Evolutionary conservation across 768 basidiomycete species (phyloP), one percentile per base, ranked within the genome.

Genomic region (Chiua virens): DNA sequence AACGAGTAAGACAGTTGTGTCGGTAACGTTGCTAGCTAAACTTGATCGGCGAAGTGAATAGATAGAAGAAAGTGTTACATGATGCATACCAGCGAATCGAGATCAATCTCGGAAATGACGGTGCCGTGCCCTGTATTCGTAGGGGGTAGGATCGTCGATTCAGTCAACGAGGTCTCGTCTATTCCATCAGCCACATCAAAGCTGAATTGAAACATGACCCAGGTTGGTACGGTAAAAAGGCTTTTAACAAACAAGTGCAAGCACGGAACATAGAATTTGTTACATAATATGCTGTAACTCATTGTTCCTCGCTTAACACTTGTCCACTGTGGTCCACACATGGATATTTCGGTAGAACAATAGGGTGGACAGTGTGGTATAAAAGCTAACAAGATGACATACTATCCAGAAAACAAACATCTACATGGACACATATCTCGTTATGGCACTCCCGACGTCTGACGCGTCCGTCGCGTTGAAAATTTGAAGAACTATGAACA

Each of bases 1-100:
- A 89, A 85, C 0, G 95, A 92, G 65, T 87, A 94, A 0, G 92
- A 92, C 55, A 98, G 83, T 11, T 79, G 69, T 2, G 79, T 72
- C 1, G 94, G 93, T 6, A 96, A 75, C 5, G 75, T 69, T 46
- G 79, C 73, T 47, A 94, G 66, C 92, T 94, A 72, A 54, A 59
- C 55, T 61, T 66, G 50, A 53, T 45, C 55, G 25, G 39, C 53
- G 51, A 22, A 51, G 42, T 47, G 58, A 51, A 21, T 45, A 28
- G 8, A 30, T 8, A 18, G 17, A 21, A 15, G 35, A 37, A 37
- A 50, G 39, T 44, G 45, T 32, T 17, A 25, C 35, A 46, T 18
- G 30, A 39, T 32, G 65, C 70, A 46, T 57, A 74, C 76, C 54
- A 71, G 49, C 4, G 65, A 54, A 11, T 58, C 52, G 6, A 73